Percentiles rank a stretch among this genome's conserved stretches.
These are phyloP conservation scores for Talaromyces piceae DNA, from an alignment of 2,329 filamentous ascomycete species.

Conservation along the genomic window DNA sequence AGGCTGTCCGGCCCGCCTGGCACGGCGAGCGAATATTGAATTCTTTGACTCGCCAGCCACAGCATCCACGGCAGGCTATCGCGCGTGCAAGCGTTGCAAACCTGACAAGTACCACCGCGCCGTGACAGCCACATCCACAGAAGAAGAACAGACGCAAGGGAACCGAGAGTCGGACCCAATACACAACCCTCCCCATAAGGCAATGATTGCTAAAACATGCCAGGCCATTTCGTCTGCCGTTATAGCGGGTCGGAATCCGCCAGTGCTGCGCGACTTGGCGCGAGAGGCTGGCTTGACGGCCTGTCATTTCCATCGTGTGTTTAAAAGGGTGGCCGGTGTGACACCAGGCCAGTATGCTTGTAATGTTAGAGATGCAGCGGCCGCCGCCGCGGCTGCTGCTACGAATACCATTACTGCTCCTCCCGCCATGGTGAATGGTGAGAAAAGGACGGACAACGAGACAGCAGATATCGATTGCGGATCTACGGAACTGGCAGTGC, in stretches of 20 bases:
- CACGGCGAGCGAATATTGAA: conserved; percentile 48
- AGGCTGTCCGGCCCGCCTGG: conserved; percentile 51
- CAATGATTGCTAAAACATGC: conserved; percentile 15
- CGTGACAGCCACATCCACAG: conserved; percentile 17
- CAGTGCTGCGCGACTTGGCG: conserved; percentile 41
- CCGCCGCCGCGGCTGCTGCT: not conserved
- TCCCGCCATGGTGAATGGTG: not conserved
- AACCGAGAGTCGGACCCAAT: conserved; percentile 23
- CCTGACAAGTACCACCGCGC: conserved; percentile 30
- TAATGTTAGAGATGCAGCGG: not conserved
- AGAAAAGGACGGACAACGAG: not conserved
- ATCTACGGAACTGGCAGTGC: not conserved
- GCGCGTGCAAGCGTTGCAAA: conserved; percentile 51
- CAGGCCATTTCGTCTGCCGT: conserved; percentile 19
- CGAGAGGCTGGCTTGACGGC: conserved; percentile 42
- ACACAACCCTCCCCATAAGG: conserved; percentile 18
- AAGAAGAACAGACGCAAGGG: not conserved
- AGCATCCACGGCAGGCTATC: conserved; percentile 45
- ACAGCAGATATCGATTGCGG: not conserved
- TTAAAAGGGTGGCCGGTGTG: conserved; percentile 45
- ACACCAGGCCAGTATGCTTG: conserved; percentile 40
- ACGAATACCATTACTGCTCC: not conserved
- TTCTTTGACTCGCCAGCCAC: conserved; percentile 44
- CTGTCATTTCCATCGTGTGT: conserved; percentile 49
- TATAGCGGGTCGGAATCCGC: conserved; percentile 19